A percentile compares a stretch with the other conserved stretches of the same genome.
These are phyloP conservation scores for Aspergillus fumigatiaffinis DNA, from an alignment of 2,329 filamentous ascomycete genomes.

Conservation along the genomic window DNA sequence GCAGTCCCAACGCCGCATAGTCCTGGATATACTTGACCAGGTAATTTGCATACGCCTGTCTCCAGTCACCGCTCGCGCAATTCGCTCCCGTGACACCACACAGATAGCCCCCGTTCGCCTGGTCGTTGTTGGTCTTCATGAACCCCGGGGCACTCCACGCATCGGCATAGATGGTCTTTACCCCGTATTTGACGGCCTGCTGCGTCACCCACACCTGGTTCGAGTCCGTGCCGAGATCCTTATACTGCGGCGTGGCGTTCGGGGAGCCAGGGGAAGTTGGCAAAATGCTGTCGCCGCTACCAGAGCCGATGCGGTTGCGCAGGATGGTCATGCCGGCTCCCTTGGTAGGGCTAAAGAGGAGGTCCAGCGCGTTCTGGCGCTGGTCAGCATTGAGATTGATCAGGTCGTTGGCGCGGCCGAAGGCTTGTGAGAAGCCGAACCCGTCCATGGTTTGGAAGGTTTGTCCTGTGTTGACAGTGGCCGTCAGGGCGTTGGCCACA, in stretches of 20 bases:
- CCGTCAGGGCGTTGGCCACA: not conserved
- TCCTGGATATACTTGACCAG: constrained; percentile 45
- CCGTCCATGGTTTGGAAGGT: constrained; percentile 42
- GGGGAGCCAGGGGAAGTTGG: constrained; percentile 14
- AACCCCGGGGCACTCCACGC: constrained; percentile 51
- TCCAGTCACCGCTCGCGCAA: constrained; percentile 46
- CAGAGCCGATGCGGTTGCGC: constrained; percentile 47
- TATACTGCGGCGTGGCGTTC: constrained; percentile 39
- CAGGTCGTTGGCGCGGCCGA: constrained; percentile 42
- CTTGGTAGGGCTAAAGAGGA: constrained; percentile 43
- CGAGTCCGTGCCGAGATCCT: not conserved
- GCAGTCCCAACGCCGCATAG: constrained; percentile 40
- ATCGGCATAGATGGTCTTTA: constrained; percentile 47
- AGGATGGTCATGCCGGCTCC: constrained; percentile 51
- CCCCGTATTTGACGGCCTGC: constrained; percentile 43
- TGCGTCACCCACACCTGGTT: constrained; percentile 44
- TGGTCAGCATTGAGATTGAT: constrained; percentile 31
- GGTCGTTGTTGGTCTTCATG: constrained; percentile 49
- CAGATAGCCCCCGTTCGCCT: constrained; percentile 24
- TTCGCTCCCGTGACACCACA: constrained; percentile 35
- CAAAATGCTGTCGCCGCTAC: constrained; percentile 23
- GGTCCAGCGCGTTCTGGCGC: constrained; percentile 33
- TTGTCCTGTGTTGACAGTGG: constrained; percentile 16
- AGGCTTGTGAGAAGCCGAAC: constrained; percentile 50
- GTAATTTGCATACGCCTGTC: constrained; percentile 48